Base-by-base conservation (phyloP, 352 stramenopile genomes). In the Phytopythium boreale region DNA sequence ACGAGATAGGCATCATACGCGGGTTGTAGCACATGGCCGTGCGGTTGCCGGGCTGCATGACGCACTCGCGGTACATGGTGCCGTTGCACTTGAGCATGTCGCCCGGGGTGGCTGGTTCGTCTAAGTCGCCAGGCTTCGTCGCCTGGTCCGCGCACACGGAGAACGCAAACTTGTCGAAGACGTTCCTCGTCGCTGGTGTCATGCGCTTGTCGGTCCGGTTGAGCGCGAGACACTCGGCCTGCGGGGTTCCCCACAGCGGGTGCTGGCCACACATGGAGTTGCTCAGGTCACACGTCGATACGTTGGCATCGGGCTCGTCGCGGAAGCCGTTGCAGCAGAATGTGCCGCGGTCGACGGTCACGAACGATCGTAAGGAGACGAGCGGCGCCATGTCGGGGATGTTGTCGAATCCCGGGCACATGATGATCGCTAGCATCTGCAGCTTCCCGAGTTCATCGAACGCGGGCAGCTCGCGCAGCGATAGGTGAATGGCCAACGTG, bases 11-110 rank as follows among this genome's bases (percentile, higher is more conserved):
- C 61, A 74, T 75, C 53, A 72, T 70, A 22, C 71, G 36, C 9
- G 65, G 68, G 44, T 75, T 79, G 50, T 70, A 81, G 57, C 75
- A 80, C 66, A 80, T 80, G 1, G 67, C 67, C 14, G 31, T 4
- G 47, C 69, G 57, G 17, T 51, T 41, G 1, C 53, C 63, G 26
- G 22, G 59, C 2, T 55, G 14, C 27, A 69, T 34, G 3, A 20
- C 9, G 41, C 78, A 84, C 52, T 77, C 46, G n/a, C 71, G 67
- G 56, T 76, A 83, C 34, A 83, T 55, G 4, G 63, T 77, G 1
- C 77, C 77, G 44, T 80, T 72, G 67, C 75, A 86, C 14, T 70
- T 56, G 10, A 63, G 52, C 61, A 77, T 71, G 22, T 57, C 66
- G 11, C n/a, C 58, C 9, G 29, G 31, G 1, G 71, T 70, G 8